Evolutionary conservation across 2,329 filamentous ascomycete genomes (phyloP), one percentile per base, ranked within the genome.

Genomic region (Lithohypha guttulata): DNA sequence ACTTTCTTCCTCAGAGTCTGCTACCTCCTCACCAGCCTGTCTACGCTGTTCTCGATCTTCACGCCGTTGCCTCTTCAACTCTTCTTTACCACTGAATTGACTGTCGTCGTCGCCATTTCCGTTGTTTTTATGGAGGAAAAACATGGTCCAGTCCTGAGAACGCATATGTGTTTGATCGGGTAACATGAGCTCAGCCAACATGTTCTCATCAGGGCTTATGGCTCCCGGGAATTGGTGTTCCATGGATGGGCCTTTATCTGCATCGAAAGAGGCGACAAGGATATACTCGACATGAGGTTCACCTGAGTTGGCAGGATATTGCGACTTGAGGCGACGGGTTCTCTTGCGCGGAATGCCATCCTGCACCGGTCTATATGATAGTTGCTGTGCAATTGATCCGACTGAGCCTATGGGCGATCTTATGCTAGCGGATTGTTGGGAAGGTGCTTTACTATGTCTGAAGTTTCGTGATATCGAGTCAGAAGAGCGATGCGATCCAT

Each of bases 251-350:
- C 91, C 91, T 38, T 84, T 79, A 59, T 96, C 89, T 53, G 96
- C 93, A 61, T 96, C 86, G 62, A 98, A 98, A 2, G 86, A 93
- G 3, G 91, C 91, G 39, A 98, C 91, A 38, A 98, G 70, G 38
- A 98, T 96, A 57, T 96, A 98, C 59, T 98, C 91, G 63, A 98
- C 91, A 79, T 98, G 91, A 54, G 91, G 93, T 59, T 96, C 81
- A 4, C 69, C 66, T 8, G 77, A 73, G 41, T 79, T 71, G n/a
- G 77, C 70, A 11, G 82, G 82, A 54, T 86, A 87, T 53, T 86
- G 82, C 14, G 82, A 82, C 41, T 76, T 79, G 55, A 80, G 61
- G 55, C 71, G 76, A 51, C 71, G 35, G 15, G 18, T 70, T 13
- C 64, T 40, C 15, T 15, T 22, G 20, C 61, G 65, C 20, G 73